phyloP scores from a whole-genome alignment of 768 basidiomycete species.

The Pisolithus sp. region DNA sequence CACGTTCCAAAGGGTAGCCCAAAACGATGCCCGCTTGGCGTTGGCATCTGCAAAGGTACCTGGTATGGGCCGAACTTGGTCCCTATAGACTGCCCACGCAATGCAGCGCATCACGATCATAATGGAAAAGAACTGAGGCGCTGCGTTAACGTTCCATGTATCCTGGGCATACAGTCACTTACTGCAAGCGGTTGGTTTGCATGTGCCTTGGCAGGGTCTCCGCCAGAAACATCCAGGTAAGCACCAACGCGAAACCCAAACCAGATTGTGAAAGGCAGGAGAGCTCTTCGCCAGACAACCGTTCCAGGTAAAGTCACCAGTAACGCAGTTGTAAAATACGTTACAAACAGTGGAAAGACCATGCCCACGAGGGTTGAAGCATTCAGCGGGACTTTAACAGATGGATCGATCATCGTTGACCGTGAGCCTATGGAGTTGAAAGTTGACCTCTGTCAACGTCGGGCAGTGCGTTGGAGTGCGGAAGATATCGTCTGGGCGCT shows the following conservation, averaged over 20 bases:
- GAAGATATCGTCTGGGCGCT: too few species aligned
- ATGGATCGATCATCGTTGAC: background rate
- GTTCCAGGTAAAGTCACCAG: slow-evolving; percentile 40
- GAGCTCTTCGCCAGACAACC: slow-evolving; percentile 32
- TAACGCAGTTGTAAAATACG: slow-evolving; percentile 43
- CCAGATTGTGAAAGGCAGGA: slow-evolving; percentile 42
- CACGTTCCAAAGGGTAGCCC: slow-evolving; percentile 2
- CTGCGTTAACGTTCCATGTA: background rate
- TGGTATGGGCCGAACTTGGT: slow-evolving; percentile 1
- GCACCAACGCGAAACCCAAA: slow-evolving; percentile 32
- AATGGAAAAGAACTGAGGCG: slow-evolving; percentile 2
- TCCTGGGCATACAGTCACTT: background rate
- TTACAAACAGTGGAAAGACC: slow-evolving; percentile 34
- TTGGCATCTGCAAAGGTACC: background rate
- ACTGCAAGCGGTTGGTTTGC: slow-evolving; percentile 9
- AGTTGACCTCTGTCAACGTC: background rate
- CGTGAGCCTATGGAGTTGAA: background rate
- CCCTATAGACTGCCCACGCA: slow-evolving; percentile 5
- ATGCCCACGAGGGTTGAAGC: slow-evolving; percentile 24
- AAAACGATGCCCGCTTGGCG: background rate
- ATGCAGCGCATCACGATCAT: slow-evolving; percentile 10
- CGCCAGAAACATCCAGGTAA: slow-evolving; percentile 6
- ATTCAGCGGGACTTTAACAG: slow-evolving; percentile 3
- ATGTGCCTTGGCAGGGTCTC: slow-evolving; percentile 2
- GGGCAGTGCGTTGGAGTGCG: too few species aligned